Base-by-base conservation (phyloP, 1,284 basidiomycete species). In the Pseudozyma tsukubaensis region DNA sequence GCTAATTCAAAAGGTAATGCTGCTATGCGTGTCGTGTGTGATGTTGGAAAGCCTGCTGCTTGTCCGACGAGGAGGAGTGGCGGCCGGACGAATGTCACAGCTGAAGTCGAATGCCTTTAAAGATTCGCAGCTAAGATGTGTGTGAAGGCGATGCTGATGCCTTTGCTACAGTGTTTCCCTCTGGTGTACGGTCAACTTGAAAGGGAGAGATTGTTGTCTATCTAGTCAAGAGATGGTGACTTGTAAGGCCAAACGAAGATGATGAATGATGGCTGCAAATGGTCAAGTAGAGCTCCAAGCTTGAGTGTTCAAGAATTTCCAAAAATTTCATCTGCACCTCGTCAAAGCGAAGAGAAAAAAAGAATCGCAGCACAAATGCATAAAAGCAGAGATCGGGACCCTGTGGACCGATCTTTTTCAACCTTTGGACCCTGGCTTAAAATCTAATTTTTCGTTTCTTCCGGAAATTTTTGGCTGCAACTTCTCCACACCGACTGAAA, bases 401-500 rank as follows among this genome's bases (percentile, higher is more conserved):
- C 45, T n/a, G n/a, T 37, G 1, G n/a, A 21, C 54, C 54, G 48
- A 50, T 63, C 24, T 45, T n/a, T 29, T 29, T 29, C 3, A 29
- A 3, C 6, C 24, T 29, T 12, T 54, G 63, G 57, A 66, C 63
- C 63, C 63, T 66, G 57, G 18, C 32, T 39, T 44, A 34, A 8
- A 14, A 9, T 55, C 54, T 44, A n/a, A 29, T 14, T 35, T 48
- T 35, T 49, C 9, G 19, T 52, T 53, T 60, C 40, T 61, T 50
- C 50, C 34, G 37, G 47, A 70, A 70, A 57, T 39, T 63, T 63
- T 69, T 52, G 50, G 24, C 24, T 50, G 58, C 12, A 59, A 40
- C 29, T 55, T 59, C 53, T 70, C 61, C 57, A 60, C 66, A 67
- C 58, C 24, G 11, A n/a, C n/a, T n/a, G n/a, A 14, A 12, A 37